A percentile compares a stretch with the other conserved stretches of the same genome.
These are phyloP conservation scores for Micractinium conductrix DNA, from an alignment of 139 green algal genomes.

Conservation along the genomic window DNA sequence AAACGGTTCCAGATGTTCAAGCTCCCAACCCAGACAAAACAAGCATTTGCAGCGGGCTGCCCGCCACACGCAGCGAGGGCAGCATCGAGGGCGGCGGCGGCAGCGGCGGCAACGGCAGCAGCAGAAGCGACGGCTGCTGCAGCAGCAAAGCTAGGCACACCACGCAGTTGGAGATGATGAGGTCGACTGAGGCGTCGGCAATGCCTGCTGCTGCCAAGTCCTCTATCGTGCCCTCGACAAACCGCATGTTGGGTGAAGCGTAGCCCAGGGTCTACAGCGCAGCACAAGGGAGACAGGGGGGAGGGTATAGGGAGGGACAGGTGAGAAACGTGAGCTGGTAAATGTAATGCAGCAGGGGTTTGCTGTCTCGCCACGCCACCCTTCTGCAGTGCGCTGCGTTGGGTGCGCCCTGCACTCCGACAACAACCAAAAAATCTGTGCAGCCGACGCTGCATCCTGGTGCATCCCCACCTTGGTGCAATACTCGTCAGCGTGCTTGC, in stretches of 20 bases:
- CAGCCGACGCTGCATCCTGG: background rate
- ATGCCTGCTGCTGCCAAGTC: conserved; percentile 81
- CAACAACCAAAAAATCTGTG: background rate
- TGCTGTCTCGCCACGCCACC: no score
- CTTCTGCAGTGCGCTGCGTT: no score
- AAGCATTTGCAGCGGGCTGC: no score
- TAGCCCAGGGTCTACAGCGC: conserved; percentile 74
- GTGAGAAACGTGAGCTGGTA: no score
- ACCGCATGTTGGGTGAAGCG: conserved; percentile 83
- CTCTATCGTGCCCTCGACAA: conserved; percentile 93
- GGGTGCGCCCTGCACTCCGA: background rate
- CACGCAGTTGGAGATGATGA: conserved; percentile 98
- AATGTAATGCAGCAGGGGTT: no score
- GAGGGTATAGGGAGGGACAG: background rate
- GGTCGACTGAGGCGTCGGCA: conserved; percentile 76
- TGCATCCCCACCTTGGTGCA: conserved; percentile 48
- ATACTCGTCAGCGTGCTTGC: conserved; percentile 74
- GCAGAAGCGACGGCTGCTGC: no score
- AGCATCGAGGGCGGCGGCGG: no score
- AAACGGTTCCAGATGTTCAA: background rate
- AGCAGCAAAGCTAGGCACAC: conserved; percentile 38
- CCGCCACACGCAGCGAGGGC: background rate
- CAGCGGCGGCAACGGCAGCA: no score
- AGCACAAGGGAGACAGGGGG: background rate
- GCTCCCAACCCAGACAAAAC: background rate